These are phyloP conservation scores for Myriangium duriaei DNA, from an alignment of 2,329 filamentous ascomycete species.

Conservation along the genomic window DNA sequence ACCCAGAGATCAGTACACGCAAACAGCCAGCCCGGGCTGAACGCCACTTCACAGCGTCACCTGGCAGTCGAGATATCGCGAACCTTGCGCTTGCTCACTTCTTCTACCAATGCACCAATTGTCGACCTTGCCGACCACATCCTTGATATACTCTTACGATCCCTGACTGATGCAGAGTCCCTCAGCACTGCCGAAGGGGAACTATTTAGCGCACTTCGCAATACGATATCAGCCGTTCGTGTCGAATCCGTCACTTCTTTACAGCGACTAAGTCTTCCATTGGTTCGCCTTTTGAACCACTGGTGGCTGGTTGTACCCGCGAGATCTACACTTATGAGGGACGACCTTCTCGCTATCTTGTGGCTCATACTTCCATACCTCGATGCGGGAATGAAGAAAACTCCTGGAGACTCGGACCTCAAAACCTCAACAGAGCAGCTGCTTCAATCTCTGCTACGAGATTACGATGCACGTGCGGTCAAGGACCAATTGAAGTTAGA, in stretches of 20 bases:
- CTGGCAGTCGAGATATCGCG: constrained; percentile 21
- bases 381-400: constrained; percentile 19
- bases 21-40: not conserved
- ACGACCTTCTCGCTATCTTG: constrained; percentile 62
- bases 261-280: constrained; percentile 43
- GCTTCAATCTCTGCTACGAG: constrained; percentile 56
- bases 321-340: constrained; percentile 54
- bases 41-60: constrained; percentile 7
- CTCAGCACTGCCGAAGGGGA: constrained; percentile 55
- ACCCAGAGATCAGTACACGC: too few relatives aligned
- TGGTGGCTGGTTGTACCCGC: constrained; percentile 52
- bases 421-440: constrained; percentile 30
- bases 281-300: constrained; percentile 59
- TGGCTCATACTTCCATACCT: constrained; percentile 43
- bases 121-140: constrained; percentile 43
- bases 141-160: constrained; percentile 43
- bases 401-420: constrained; percentile 5
- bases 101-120: constrained; percentile 20
- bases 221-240: constrained; percentile 51
- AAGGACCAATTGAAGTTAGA: constrained; percentile 65
- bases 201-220: constrained; percentile 65
- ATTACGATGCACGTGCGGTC: constrained; percentile 62
- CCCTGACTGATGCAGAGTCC: constrained; percentile 38
- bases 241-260: constrained; percentile 57
- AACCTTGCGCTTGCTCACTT: constrained; percentile 18